Conservation (phyloP, 805 yeast genomes). For the Monosporozyma unispora region DNA sequence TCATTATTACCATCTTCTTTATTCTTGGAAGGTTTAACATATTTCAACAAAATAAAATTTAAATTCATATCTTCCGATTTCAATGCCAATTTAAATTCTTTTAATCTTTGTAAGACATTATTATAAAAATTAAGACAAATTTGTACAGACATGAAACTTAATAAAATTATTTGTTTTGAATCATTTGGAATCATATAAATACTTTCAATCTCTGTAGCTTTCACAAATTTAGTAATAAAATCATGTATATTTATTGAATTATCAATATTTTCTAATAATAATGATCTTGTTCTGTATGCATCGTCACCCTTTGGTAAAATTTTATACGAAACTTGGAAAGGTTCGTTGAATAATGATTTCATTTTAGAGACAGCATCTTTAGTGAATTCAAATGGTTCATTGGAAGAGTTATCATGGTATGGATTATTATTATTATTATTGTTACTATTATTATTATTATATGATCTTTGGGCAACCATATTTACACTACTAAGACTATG, state of each 20-base stretch:
- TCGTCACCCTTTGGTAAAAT: conserved; percentile 27
- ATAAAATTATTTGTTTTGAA: conserved; percentile 19
- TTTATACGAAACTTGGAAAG: conserved; percentile 18
- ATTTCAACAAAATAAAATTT: conserved; percentile 28
- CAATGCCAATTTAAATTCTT: conserved; percentile 30
- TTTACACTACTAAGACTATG: not conserved
- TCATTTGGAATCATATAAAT: conserved; percentile 36
- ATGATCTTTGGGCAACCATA: not conserved
- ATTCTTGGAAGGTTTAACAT: conserved; percentile 23
- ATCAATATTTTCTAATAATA: conserved; percentile 23
- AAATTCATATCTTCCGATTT: conserved; percentile 34
- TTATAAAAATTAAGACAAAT: conserved; percentile 33
- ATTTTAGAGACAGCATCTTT: conserved; percentile 1
- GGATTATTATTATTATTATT: not conserved
- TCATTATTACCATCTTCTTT: not conserved
- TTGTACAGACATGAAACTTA: conserved; percentile 29
- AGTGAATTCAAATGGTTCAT: not conserved
- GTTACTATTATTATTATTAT: not conserved
- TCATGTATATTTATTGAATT: conserved; percentile 15
- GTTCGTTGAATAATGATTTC: conserved; percentile 8
- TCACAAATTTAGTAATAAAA: conserved; percentile 35
- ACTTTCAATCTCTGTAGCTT: conserved; percentile 56
- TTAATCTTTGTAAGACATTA: conserved; percentile 29
- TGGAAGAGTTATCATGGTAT: not conserved
- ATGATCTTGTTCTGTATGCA: conserved; percentile 26